Percentiles rank a stretch among this genome's conserved stretches.
Conservation (phyloP, 306 rosid species). For the Albizia julibrissin region DNA sequence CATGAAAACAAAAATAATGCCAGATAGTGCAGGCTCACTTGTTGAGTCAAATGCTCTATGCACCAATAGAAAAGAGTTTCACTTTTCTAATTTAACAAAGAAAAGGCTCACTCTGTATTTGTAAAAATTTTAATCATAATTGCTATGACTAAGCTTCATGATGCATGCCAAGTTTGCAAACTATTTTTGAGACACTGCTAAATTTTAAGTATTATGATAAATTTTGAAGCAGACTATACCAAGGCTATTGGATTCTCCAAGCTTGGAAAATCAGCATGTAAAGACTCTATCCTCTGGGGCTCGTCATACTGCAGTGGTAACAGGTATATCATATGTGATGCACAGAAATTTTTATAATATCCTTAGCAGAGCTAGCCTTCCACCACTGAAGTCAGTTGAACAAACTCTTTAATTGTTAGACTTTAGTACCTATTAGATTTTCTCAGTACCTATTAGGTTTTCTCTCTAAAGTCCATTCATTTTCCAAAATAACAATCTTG, state of each 20-base stretch:
- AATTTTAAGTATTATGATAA: slow-evolving; percentile 14
- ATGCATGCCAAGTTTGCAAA: slow-evolving; percentile 5
- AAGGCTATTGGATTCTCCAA: slow-evolving; percentile 61
- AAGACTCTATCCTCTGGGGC: slow-evolving; percentile 68
- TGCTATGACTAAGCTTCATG: neutral
- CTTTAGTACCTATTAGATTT: neutral
- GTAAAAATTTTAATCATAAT: neutral
- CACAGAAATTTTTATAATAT: neutral
- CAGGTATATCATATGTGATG: slow-evolving; percentile 43
- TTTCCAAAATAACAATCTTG: slow-evolving; percentile 2
- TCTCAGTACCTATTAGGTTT: neutral
- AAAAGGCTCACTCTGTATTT: neutral
- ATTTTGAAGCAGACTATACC: slow-evolving; percentile 60
- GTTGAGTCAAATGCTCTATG: neutral
- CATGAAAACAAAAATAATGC: neutral
- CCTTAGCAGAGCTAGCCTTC: neutral
- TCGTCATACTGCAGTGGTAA: slow-evolving; percentile 65
- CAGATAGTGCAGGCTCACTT: neutral
- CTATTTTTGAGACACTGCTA: neutral
- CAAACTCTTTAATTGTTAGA: neutral
- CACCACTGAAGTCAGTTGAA: neutral
- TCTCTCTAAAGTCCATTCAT: neutral
- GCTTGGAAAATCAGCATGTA: slow-evolving; percentile 57
- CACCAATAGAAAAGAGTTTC: neutral
- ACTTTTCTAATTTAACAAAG: neutral